Base-by-base conservation (phyloP, 2,329 filamentous ascomycete species). In the Ophiostoma sp. region DNA sequence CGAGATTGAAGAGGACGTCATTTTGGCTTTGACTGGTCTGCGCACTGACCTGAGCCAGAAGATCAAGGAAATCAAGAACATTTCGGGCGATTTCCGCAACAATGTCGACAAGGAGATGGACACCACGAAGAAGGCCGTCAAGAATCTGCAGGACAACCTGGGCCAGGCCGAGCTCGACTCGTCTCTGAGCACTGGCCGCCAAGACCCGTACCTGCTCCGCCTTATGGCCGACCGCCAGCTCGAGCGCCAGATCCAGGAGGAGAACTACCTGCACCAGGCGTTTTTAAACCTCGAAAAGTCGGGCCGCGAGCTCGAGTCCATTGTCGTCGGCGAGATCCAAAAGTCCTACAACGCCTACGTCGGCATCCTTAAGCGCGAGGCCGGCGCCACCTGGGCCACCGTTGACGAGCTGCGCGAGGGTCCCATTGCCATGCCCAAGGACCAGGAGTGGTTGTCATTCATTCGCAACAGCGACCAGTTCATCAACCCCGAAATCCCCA, bases 301-400 rank as follows among this genome's bases (percentile, higher is more conserved):
- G 19, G 96, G 96, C 2, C 92, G 95, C 75, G 96, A 99, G 82
- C 89, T 99, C 2, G 96, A 99, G 82, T 93, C 94, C 0, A 98
- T 99, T 76, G 94, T 99, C 0, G 94, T 99, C 17, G 94, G 95
- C 77, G 96, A 99, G 82, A 97, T 99, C 57, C 96, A 99, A 80
- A 98, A 98, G 82, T 94, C 96, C 0, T 98, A 98, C 84, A 97
- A 96, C 78, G 94, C 95, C 2, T 94, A 97, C 78, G 93, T 95
- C 31, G 92, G 92, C 71, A 97, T 98, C 76, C 85, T 98, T 75
- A 97, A 95, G 84, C 91, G 94, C 64, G 95, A 98, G 80, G 93
- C 94, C 11, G 94, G 97, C 76, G 91, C 93, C 72, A 90, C 92
- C 45, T 93, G 94, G 79, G 88, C 88, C 72, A 88, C 93, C 1